Conservation (phyloP, 2,329 filamentous ascomycete species). For the Cryphonectria japonica region DNA sequence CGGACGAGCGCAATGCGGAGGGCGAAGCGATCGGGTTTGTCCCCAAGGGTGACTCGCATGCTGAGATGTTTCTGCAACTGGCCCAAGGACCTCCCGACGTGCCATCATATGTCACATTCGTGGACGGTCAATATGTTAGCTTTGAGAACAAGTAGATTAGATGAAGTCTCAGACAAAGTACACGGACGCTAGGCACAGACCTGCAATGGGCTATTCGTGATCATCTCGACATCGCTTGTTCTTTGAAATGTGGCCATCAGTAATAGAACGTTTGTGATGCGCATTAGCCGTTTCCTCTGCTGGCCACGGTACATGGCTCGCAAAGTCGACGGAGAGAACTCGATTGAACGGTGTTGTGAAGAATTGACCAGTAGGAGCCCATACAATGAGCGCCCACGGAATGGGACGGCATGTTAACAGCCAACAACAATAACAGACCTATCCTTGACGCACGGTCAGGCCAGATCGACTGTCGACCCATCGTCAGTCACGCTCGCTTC, state of each 20-base stretch:
- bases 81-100: background rate
- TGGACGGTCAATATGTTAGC: constrained; percentile 11
- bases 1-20: constrained; percentile 23
- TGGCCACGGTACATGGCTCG: background rate
- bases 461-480: background rate
- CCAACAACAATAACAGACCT: background rate
- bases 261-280: background rate
- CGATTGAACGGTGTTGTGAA: background rate
- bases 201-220: background rate
- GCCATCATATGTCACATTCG: constrained; percentile 21
- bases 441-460: background rate
- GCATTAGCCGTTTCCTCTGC: background rate
- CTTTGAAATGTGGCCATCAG: background rate
- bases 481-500: background rate
- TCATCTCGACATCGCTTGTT: background rate
- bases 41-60: constrained; percentile 10
- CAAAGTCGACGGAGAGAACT: background rate
- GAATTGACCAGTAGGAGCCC: background rate
- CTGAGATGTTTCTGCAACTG: constrained; percentile 15
- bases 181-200: background rate
- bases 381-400: background rate
- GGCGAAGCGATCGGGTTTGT: background rate
- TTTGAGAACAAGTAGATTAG: background rate
- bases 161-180: background rate
- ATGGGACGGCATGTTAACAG: background rate